Percentiles rank a stretch among this genome's conserved stretches.
Conservation (phyloP, 495 filamentous ascomycete genomes). For the Bathelium albidoporum region DNA sequence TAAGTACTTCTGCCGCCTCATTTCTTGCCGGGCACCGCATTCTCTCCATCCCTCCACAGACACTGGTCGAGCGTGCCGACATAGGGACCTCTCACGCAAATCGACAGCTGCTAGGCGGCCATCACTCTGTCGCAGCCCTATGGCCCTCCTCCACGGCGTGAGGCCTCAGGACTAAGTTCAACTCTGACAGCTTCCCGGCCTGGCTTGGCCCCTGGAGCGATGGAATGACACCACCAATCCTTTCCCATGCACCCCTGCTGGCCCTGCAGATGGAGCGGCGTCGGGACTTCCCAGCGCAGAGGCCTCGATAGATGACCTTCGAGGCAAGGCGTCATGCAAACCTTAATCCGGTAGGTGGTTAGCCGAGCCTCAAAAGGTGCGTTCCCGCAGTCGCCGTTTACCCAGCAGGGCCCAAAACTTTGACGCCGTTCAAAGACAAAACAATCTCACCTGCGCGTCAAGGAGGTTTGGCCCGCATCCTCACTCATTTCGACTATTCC, state of each 20-base stretch:
- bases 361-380: conserved; percentile 4
- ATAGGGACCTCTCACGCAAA: background rate
- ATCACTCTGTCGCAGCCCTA: background rate
- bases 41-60: no score
- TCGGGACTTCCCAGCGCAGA: background rate
- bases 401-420: background rate
- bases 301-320: background rate
- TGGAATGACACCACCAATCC: background rate
- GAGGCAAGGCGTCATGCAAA: conserved; percentile 1
- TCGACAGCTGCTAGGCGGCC: background rate
- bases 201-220: background rate
- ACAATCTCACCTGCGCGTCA: conserved; percentile 1
- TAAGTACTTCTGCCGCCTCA: no score
- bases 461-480: background rate
- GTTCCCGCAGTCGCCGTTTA: background rate
- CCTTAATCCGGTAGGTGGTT: background rate
- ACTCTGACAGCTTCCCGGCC: background rate
- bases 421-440: background rate
- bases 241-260: background rate
- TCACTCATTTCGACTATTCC: conserved; percentile 1
- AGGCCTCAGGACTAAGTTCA: background rate
- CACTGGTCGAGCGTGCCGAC: no score
- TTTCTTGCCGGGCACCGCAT: no score
- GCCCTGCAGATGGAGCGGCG: background rate
- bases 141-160: background rate